These are phyloP conservation scores for Coprinopsis sp. DNA, from an alignment of 768 basidiomycete species.

Conservation along the genomic window DNA sequence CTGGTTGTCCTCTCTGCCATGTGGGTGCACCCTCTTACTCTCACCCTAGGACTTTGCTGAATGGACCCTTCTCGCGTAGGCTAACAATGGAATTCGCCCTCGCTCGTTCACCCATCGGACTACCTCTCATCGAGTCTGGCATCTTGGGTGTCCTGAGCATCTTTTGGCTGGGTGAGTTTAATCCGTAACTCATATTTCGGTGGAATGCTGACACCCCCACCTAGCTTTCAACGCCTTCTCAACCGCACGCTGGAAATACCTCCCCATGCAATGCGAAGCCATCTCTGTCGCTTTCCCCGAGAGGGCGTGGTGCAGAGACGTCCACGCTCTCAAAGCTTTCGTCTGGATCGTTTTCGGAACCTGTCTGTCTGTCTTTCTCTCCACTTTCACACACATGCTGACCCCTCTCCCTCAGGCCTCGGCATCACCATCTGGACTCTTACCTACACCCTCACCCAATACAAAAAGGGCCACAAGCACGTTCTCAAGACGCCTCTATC, in stretches of 20 bases:
- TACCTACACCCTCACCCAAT: slow-evolving; percentile 41
- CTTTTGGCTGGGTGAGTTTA: slow-evolving; percentile 49
- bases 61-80: slow-evolving; percentile 22
- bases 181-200: neutral
- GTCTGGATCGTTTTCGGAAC: slow-evolving; percentile 56
- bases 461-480: slow-evolving; percentile 43
- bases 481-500: slow-evolving; percentile 49
- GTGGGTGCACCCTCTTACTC: slow-evolving; percentile 27
- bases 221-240: slow-evolving; percentile 58
- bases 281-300: slow-evolving; percentile 46
- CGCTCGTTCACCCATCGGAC: slow-evolving; percentile 38
- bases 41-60: neutral
- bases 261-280: slow-evolving; percentile 42
- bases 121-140: slow-evolving; percentile 45
- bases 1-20: slow-evolving; percentile 37
- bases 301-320: slow-evolving; percentile 48
- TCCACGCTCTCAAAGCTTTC: slow-evolving; percentile 51
- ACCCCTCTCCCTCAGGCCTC: slow-evolving; percentile 30
- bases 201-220: neutral
- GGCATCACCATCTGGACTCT: slow-evolving; percentile 35
- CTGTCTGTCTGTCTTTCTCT: slow-evolving; percentile 30
- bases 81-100: slow-evolving; percentile 38
- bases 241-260: slow-evolving; percentile 48
- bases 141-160: slow-evolving; percentile 41
- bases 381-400: neutral